phyloP scores from a whole-genome alignment of 2,329 filamentous ascomycete species.

The Aspergillus transmontanensis region DNA sequence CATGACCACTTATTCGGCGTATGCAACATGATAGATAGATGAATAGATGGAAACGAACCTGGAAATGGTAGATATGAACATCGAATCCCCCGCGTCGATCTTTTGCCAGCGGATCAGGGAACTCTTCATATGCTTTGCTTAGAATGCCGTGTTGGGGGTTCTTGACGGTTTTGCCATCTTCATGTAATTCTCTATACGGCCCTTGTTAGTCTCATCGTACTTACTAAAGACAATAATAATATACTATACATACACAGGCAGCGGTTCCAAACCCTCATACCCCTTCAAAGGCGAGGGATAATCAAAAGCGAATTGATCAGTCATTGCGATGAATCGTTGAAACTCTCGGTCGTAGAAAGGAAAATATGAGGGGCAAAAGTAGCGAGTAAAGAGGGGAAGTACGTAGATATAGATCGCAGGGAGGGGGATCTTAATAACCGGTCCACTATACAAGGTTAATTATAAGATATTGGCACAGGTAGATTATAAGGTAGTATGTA shows the following conservation, averaged over 20 bases:
- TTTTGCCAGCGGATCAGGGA: conserved; percentile 69
- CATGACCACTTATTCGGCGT: not conserved
- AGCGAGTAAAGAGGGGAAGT: not conserved
- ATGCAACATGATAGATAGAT: not conserved
- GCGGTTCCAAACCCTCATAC: conserved; percentile 51
- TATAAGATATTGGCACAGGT: no score
- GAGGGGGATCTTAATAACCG: no score
- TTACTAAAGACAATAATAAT: not conserved
- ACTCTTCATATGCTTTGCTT: conserved; percentile 71
- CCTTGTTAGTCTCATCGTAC: not conserved
- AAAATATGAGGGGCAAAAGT: not conserved
- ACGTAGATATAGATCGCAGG: not conserved
- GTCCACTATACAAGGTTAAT: not conserved
- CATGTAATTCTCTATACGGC: conserved; percentile 55
- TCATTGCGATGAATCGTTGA: conserved; percentile 37
- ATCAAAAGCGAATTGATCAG: conserved; percentile 54
- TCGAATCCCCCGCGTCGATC: conserved; percentile 75
- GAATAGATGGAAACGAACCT: conserved; percentile 37
- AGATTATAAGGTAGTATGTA: not conserved
- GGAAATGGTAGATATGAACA: conserved; percentile 81
- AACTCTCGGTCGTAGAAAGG: not conserved
- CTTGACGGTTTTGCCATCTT: conserved; percentile 75
- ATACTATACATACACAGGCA: conserved; percentile 44
- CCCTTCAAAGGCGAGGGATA: conserved; percentile 59
- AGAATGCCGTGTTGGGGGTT: conserved; percentile 64